Conservation (phyloP, 1,139 yeast species). For the Yamadazyma dushanensis region DNA sequence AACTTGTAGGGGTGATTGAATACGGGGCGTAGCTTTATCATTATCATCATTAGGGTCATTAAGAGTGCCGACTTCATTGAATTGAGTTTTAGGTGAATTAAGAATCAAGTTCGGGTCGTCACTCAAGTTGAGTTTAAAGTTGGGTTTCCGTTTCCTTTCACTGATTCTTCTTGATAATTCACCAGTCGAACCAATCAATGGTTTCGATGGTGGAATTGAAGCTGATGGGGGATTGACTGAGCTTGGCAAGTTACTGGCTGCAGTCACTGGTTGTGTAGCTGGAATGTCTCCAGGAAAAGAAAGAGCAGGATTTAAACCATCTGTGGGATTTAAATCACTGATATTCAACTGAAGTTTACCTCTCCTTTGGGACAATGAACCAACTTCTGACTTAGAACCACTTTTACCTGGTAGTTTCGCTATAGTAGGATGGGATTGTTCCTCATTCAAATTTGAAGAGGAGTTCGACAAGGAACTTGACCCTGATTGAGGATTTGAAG, state of each 20-base stretch:
- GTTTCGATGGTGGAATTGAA: conserved; percentile 1
- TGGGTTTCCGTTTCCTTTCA: conserved; percentile 40
- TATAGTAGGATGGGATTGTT: not conserved
- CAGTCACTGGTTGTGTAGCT: conserved; percentile 1
- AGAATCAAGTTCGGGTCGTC: conserved; percentile 8
- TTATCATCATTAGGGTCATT: conserved; percentile 3
- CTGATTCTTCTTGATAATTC: conserved; percentile 38
- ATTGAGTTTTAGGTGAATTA: not conserved
- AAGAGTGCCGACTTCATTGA: not conserved
- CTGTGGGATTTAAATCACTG: conserved; percentile 23
- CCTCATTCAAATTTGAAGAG: conserved; percentile 5
- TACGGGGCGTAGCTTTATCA: conserved; percentile 7
- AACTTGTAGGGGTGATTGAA: conserved; percentile 2
- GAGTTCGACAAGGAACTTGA: conserved; percentile 9
- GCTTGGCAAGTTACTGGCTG: not conserved
- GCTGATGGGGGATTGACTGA: not conserved
- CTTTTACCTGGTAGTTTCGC: not conserved
- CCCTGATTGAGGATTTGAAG: conserved; percentile 2
- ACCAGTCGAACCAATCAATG: conserved; percentile 25
- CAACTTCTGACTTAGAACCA: not conserved
- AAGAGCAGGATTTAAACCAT: conserved; percentile 17
- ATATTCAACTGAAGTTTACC: conserved; percentile 57
- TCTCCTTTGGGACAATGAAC: conserved; percentile 58
- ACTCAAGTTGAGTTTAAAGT: conserved; percentile 35
- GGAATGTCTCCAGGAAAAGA: conserved; percentile 9